A percentile compares a stretch with the other conserved stretches of the same genome.
These are phyloP conservation scores for Cubamyces sp. DNA, from an alignment of 768 basidiomycete species.

Conservation along the genomic window DNA sequence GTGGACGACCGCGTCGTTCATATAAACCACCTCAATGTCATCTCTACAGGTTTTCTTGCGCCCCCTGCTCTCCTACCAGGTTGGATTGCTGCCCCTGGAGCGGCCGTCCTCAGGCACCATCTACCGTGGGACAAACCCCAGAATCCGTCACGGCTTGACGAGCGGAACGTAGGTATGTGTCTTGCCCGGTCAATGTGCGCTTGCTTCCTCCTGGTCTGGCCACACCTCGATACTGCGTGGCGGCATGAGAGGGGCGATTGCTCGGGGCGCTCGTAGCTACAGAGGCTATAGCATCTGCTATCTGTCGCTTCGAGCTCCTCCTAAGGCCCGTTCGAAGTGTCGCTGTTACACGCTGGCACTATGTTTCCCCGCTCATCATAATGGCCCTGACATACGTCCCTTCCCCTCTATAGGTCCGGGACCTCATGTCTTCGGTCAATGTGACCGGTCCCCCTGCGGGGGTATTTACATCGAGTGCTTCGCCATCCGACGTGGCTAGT, in stretches of 20 bases:
- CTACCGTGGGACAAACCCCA: conserved; percentile 6
- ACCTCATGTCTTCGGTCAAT: conserved; percentile 9
- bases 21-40: conserved; percentile 16
- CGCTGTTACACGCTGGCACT: conserved; percentile 14
- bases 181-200: not conserved
- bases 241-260: conserved; percentile 13
- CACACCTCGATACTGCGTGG: not conserved
- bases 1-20: conserved; percentile 4
- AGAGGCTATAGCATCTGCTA: conserved; percentile 19
- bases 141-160: not conserved
- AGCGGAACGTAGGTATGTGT: conserved; percentile 7
- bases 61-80: conserved; percentile 10
- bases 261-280: conserved; percentile 24
- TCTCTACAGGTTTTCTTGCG: not conserved
- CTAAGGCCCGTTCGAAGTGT: conserved; percentile 14
- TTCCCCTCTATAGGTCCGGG: conserved; percentile 16
- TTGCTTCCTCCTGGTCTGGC: not conserved
- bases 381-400: conserved; percentile 14
- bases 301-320: conserved; percentile 20
- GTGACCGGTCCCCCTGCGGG: conserved; percentile 16
- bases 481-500: conserved; percentile 8
- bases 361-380: conserved; percentile 10
- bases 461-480: conserved; percentile 12
- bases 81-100: conserved; percentile 11
- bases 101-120: conserved; percentile 10